These are phyloP conservation scores for Zasmidium citrigriseum DNA, from an alignment of 2,329 filamentous ascomycete genomes.

Conservation along the genomic window DNA sequence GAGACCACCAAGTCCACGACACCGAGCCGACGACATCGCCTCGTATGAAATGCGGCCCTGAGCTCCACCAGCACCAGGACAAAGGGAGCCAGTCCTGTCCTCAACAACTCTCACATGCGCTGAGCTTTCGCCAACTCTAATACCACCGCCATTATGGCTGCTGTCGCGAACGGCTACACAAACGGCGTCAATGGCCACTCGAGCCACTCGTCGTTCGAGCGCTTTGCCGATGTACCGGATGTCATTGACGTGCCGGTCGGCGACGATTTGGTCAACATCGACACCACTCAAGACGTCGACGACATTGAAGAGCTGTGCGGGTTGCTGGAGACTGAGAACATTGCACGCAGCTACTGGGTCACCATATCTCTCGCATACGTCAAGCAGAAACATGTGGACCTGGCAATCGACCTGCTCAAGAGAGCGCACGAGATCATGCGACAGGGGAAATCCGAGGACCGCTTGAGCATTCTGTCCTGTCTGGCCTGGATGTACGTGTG, in stretches of 20 bases:
- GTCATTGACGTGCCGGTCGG: constrained; percentile 66
- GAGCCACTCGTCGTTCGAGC: constrained; percentile 40
- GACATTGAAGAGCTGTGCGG: constrained; percentile 91
- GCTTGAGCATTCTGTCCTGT: constrained; percentile 79
- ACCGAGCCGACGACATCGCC: too few relatives aligned
- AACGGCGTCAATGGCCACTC: constrained; percentile 55
- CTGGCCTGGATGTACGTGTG: constrained; percentile 89
- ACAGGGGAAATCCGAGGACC: constrained; percentile 71
- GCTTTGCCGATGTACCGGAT: constrained; percentile 64
- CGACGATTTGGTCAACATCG: constrained; percentile 81
- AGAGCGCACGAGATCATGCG: constrained; percentile 71
- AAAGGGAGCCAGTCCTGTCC: background rate
- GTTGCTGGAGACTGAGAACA: constrained; percentile 89
- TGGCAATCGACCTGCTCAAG: constrained; percentile 70
- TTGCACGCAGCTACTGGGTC: constrained; percentile 93
- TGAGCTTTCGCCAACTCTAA: constrained; percentile 1
- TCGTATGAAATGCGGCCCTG: too few relatives aligned
- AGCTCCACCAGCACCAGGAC: background rate
- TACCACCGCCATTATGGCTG: constrained; percentile 47
- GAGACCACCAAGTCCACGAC: too few relatives aligned
- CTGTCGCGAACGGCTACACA: constrained; percentile 51
- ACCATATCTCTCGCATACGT: constrained; percentile 96
- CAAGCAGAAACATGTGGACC: constrained; percentile 90
- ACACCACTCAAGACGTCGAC: constrained; percentile 83
- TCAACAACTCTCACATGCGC: background rate